Evolutionary conservation across 164 flowering plant genomes (phyloP), one percentile per base, ranked within the genome.

Genomic region (Magnolia kwangsiensis): DNA sequence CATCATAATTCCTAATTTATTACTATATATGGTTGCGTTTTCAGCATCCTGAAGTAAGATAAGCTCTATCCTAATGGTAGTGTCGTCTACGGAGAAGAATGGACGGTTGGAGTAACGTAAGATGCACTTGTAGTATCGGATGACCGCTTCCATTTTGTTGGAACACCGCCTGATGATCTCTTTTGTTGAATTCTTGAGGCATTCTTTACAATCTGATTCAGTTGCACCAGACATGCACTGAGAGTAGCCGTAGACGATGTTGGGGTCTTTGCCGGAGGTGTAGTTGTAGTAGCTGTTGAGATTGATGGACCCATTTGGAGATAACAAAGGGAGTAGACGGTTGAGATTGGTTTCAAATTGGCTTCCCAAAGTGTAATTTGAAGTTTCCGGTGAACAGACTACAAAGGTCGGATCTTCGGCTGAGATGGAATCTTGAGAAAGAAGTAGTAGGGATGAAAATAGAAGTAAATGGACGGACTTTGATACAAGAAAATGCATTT

Each of bases 91-190:
- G 20, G 61, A 16, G n/a, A 85, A 75, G 76, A 84, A 81, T 5
- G 14, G 72, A 16, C 2, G 4, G 31, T 74, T 21, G 0, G 89
- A 83, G 63, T 81, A 83, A 5, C 85, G 83, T 37, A 87, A 27
- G 50, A 76, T 83, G 64, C 87, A 85, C 0, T 16, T 1, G 21
- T 87, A 86, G 51, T 79, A 82, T 83, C 89, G 82, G 11, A 78
- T 68, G 45, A 37, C 45, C 21, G 77, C 24, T 4, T 86, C 85
- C 8, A 14, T 78, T 19, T 58, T 71, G 29, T 71, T 73, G 18
- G 83, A 80, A 59, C 86, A 85, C n/a, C 73, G 74, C 2, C 20
- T 16, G 14, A 20, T 1, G 20, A 83, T 63, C 63, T 74, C 65
- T 3, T 63, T 7, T 16, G 51, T 7, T 13, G 87, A 83, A 2